Percentiles rank a stretch among this genome's conserved stretches.
Evolutionary conservation across 306 rosid genomes (phyloP).

Genomic region (Corylus heterophylla): DNA sequence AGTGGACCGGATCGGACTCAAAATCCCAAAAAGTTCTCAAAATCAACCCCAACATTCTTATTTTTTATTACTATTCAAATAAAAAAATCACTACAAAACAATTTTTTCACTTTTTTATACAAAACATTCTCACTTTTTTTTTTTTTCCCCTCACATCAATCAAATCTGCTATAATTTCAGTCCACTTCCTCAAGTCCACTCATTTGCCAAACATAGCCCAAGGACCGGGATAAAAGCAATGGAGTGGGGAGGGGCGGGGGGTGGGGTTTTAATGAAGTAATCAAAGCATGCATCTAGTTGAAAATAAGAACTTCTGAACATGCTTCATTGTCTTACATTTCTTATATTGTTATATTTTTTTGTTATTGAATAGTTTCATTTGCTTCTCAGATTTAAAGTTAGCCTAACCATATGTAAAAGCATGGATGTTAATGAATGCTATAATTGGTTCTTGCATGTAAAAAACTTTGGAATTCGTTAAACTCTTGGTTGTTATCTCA

Average conservation of each 20-base stretch:
- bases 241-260: too few species aligned
- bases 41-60: too few species aligned
- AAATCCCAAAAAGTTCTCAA: too few species aligned
- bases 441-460: neutral
- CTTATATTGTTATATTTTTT: neutral
- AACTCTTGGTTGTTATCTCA: neutral
- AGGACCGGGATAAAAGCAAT: neutral
- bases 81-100: too few species aligned
- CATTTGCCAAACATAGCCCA: too few species aligned
- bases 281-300: neutral
- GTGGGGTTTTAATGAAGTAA: neutral
- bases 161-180: too few species aligned
- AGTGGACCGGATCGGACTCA: too few species aligned
- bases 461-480: neutral
- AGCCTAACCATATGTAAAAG: neutral
- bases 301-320: neutral
- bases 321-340: neutral
- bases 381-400: neutral
- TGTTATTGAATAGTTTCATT: neutral
- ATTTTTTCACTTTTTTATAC: too few species aligned
- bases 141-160: too few species aligned
- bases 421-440: neutral
- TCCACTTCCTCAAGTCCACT: too few species aligned
- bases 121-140: too few species aligned
- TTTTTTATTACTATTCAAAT: too few species aligned